Conservation (phyloP, 345 rosid species). For the Psidium guajava region DNA sequence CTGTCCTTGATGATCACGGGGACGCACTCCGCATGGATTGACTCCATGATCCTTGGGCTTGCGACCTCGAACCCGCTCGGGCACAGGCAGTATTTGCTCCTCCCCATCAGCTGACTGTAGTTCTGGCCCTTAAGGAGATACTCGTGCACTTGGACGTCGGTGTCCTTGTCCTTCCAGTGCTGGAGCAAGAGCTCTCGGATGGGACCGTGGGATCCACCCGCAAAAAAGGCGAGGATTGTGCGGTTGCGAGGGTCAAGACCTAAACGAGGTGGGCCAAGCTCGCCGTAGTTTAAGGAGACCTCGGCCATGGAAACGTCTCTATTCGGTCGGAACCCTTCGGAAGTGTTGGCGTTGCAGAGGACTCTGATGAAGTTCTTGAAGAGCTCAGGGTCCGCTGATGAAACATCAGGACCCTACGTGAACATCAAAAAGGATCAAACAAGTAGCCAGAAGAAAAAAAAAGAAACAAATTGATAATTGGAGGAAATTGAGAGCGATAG, state of each 20-base stretch:
- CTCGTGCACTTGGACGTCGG: slow-evolving; percentile 37
- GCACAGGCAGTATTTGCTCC: slow-evolving; percentile 11
- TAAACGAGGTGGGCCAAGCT: slow-evolving; percentile 7
- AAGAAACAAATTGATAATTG: not conserved
- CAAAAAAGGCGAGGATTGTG: slow-evolving; percentile 46
- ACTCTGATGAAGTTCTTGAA: slow-evolving; percentile 51
- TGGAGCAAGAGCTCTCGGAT: slow-evolving; percentile 32
- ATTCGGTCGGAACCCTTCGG: slow-evolving; percentile 48
- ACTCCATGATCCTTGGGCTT: too few relatives aligned
- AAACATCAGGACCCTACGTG: slow-evolving; percentile 51
- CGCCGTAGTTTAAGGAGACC: slow-evolving; percentile 12
- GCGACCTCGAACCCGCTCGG: too few relatives aligned
- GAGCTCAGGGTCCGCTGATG: slow-evolving; percentile 25
- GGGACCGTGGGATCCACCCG: slow-evolving; percentile 58
- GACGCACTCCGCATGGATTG: too few relatives aligned
- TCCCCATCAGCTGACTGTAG: slow-evolving; percentile 27
- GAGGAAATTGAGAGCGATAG: too few relatives aligned
- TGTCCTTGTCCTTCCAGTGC: slow-evolving; percentile 61
- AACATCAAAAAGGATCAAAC: too few relatives aligned
- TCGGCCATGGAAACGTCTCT: slow-evolving; percentile 74
- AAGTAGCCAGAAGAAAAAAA: too few relatives aligned
- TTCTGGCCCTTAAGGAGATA: slow-evolving; percentile 9
- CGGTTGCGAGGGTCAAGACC: slow-evolving; percentile 17
- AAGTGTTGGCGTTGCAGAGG: slow-evolving; percentile 67
- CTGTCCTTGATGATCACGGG: not conserved